Percentiles rank a stretch among this genome's conserved stretches.
Evolutionary conservation across 768 basidiomycete species (phyloP).

Genomic region (Amanita rubescens): DNA sequence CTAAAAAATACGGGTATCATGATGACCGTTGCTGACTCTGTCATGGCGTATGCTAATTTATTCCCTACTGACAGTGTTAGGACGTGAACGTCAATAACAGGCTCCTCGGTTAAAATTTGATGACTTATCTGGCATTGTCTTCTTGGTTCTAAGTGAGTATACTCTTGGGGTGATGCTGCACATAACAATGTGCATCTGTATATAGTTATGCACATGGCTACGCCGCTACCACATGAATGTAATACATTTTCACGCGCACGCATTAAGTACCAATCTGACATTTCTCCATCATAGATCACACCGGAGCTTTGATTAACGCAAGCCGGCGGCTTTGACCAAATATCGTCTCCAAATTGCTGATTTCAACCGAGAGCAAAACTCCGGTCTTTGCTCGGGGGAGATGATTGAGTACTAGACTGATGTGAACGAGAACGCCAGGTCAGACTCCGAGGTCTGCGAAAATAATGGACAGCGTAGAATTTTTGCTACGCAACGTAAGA

Average conservation of each 20-base stretch:
- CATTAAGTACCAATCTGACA: not conserved
- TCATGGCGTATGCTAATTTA: not conserved
- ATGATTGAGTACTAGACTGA: not conserved
- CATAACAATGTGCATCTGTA: not conserved
- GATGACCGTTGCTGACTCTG: not conserved
- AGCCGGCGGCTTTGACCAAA: not conserved
- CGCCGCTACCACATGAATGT: no score
- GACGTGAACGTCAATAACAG: not conserved
- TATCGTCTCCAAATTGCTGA: not conserved
- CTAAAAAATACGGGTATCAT: constrained; percentile 14
- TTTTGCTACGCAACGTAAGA: not conserved
- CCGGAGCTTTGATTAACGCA: not conserved
- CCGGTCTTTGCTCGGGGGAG: not conserved
- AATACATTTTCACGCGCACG: no score
- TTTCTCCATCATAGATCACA: not conserved
- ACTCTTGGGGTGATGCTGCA: no score
- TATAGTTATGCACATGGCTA: no score
- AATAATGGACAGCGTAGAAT: no score
- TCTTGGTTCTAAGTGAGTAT: not conserved
- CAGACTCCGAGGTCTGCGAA: not conserved
- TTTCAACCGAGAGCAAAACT: not conserved
- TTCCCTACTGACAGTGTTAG: not conserved
- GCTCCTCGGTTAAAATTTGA: not conserved
- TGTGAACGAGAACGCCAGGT: not conserved
- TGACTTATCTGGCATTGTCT: not conserved